These are phyloP conservation scores for Serendipita indica DNA, from an alignment of 768 basidiomycete genomes.

Conservation along the genomic window DNA sequence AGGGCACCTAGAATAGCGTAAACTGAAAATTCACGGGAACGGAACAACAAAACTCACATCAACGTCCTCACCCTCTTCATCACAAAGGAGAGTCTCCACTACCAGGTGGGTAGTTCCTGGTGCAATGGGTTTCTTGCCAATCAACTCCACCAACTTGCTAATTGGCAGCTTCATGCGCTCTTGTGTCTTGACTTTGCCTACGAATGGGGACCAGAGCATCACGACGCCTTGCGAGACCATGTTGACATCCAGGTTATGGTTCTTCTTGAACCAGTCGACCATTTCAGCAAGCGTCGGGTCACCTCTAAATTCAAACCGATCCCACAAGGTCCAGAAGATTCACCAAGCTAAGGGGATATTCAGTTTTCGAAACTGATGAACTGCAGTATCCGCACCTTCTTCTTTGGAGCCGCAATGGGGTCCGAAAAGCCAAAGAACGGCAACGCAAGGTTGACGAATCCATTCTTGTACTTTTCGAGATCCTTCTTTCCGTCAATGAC, in stretches of 20 bases:
- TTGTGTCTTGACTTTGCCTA: conserved; percentile 86
- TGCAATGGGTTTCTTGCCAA: conserved; percentile 87
- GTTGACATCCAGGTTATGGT: conserved; percentile 73
- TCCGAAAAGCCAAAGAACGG: conserved; percentile 99
- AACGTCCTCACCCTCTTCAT: conserved; percentile 88
- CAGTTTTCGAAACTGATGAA: neutral
- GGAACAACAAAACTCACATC: conserved; percentile 39
- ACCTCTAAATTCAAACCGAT: conserved; percentile 83
- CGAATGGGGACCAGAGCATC: conserved; percentile 94
- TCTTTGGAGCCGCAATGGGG: conserved; percentile 77
- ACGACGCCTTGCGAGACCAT: conserved; percentile 98
- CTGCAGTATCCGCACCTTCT: conserved; percentile 33
- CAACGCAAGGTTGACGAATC: conserved; percentile 91
- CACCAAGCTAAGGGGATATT: conserved; percentile 40
- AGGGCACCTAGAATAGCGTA: conserved; percentile 45
- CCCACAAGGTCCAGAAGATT: conserved; percentile 94
- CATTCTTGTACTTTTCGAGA: conserved; percentile 94
- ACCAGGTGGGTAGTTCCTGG: conserved; percentile 71
- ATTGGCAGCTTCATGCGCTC: conserved; percentile 83
- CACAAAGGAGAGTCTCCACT: conserved; percentile 87
- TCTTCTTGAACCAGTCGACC: conserved; percentile 64
- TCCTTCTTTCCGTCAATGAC: conserved; percentile 93
- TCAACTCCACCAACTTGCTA: conserved; percentile 77
- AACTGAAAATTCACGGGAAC: conserved; percentile 10
- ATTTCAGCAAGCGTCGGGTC: conserved; percentile 82